Conservation (phyloP, 352 stramenopile genomes). For the Pythium sp. region DNA sequence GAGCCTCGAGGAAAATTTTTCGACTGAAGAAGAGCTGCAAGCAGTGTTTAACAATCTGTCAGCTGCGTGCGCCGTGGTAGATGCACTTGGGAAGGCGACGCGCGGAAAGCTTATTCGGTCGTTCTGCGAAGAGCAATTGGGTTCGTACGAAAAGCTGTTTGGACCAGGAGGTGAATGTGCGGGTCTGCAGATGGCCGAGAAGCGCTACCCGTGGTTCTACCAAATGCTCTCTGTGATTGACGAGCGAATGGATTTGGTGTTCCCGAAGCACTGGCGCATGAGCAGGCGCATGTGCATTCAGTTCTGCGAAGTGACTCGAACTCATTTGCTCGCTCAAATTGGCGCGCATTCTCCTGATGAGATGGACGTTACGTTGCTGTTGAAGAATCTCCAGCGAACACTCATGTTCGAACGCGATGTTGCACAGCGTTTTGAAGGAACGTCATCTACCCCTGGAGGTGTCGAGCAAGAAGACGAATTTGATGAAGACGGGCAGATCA, state of each 20-base stretch:
- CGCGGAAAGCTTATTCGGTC: conserved; percentile 68
- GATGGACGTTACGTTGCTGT: conserved; percentile 67
- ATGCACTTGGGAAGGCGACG: conserved; percentile 64
- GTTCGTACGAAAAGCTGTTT: conserved; percentile 63
- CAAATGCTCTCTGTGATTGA: conserved; percentile 65
- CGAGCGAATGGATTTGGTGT: conserved; percentile 90
- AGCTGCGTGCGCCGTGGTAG: conserved; percentile 59
- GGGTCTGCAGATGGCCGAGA: conserved; percentile 59
- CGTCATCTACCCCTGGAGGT: conserved; percentile 22
- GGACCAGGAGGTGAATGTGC: conserved; percentile 50
- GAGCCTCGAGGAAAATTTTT: conserved; percentile 70
- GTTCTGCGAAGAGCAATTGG: conserved; percentile 69
- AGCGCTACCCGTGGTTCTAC: conserved; percentile 82
- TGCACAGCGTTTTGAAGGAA: conserved; percentile 65
- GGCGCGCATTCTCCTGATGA: conserved; percentile 63
- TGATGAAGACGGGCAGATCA: conserved; percentile 67
- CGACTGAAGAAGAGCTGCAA: conserved; percentile 57
- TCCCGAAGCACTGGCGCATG: conserved; percentile 96
- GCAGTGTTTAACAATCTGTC: conserved; percentile 72
- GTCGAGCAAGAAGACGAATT: conserved; percentile 62
- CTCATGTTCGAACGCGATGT: conserved; percentile 82
- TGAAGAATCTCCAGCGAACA: conserved; percentile 69
- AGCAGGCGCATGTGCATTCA: conserved; percentile 89
- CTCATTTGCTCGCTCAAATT: conserved; percentile 68
- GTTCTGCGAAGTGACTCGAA: conserved; percentile 90